phyloP scores from a whole-genome alignment of 1,284 basidiomycete genomes.

The Ganoderma lingzhi region DNA sequence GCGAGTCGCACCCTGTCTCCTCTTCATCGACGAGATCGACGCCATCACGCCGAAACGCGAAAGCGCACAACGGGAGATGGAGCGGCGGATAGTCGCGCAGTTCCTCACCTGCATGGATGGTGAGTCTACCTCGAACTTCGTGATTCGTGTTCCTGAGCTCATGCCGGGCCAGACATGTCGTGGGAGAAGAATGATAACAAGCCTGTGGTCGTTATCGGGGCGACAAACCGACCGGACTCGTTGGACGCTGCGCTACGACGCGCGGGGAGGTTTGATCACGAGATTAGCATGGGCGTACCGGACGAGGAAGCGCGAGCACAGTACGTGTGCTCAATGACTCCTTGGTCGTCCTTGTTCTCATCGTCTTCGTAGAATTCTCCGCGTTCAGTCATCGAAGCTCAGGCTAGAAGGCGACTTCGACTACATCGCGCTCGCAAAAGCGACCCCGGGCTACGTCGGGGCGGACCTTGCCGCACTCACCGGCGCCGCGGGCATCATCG shows the following conservation, averaged over 20 bases:
- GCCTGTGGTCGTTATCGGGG: slow-evolving; percentile 94
- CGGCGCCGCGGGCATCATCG: slow-evolving; percentile 93
- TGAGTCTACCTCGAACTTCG: slow-evolving; percentile 42
- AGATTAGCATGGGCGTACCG: slow-evolving; percentile 97
- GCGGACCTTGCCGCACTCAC: slow-evolving; percentile 93
- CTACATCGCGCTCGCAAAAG: slow-evolving; percentile 84
- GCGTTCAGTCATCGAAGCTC: slow-evolving; percentile 80
- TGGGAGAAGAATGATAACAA: slow-evolving; percentile 93
- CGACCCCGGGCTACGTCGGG: slow-evolving; percentile 97
- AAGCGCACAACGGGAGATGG: slow-evolving; percentile 98
- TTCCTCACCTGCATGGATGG: slow-evolving; percentile 98
- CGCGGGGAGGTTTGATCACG: slow-evolving; percentile 96
- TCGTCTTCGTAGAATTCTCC: slow-evolving; percentile 69
- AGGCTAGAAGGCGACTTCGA: slow-evolving; percentile 86
- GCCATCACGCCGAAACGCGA: slow-evolving; percentile 98
- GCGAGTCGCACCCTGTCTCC: slow-evolving; percentile 88
- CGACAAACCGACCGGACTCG: slow-evolving; percentile 95
- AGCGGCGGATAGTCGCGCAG: slow-evolving; percentile 95
- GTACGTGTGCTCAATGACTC: slow-evolving; percentile 54
- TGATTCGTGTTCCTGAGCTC: not conserved
- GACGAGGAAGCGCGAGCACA: slow-evolving; percentile 91
- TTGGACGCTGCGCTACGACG: slow-evolving; percentile 92
- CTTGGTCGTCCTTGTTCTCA: not conserved
- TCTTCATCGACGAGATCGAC: slow-evolving; percentile 98
- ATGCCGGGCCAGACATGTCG: slow-evolving; percentile 68